Conservation (phyloP, 805 yeast genomes). For the Candida ortonii region DNA sequence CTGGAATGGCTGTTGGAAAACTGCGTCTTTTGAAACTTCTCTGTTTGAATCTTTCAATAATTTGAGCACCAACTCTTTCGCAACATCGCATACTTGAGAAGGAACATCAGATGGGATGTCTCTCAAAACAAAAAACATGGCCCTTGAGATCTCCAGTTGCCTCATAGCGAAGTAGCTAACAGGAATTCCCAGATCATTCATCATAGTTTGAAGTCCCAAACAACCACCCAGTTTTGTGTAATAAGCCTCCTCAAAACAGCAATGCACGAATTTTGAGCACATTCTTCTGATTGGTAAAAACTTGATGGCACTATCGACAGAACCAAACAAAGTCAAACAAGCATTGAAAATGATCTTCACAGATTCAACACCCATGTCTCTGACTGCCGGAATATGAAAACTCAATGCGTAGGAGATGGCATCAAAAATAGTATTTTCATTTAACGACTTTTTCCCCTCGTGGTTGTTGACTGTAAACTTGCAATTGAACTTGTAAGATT, state of each 20-base stretch:
- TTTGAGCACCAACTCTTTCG: slow-evolving; percentile 62
- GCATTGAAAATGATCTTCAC: slow-evolving; percentile 60
- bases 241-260: slow-evolving; percentile 87
- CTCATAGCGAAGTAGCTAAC: slow-evolving; percentile 69
- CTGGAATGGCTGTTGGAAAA: slow-evolving; percentile 69
- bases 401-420: slow-evolving; percentile 80
- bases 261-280: slow-evolving; percentile 81
- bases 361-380: slow-evolving; percentile 67
- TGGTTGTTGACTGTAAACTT: slow-evolving; percentile 73
- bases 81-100: slow-evolving; percentile 65
- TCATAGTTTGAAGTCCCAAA: slow-evolving; percentile 71
- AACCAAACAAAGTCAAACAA: slow-evolving; percentile 66
- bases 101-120: slow-evolving; percentile 92
- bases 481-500: slow-evolving; percentile 63
- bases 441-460: slow-evolving; percentile 71
- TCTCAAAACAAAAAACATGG: slow-evolving; percentile 83
- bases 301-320: slow-evolving; percentile 58
- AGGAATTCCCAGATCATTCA: slow-evolving; percentile 66
- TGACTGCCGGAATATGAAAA: slow-evolving; percentile 66
- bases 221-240: slow-evolving; percentile 88
- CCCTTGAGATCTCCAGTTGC: slow-evolving; percentile 80
- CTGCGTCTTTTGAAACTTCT: slow-evolving; percentile 57
- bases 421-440: slow-evolving; percentile 66
- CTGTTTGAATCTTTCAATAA: slow-evolving; percentile 65
- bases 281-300: slow-evolving; percentile 75